Conservation (phyloP, 495 filamentous ascomycete species). For the Pyrenopolyporus hunteri region DNA sequence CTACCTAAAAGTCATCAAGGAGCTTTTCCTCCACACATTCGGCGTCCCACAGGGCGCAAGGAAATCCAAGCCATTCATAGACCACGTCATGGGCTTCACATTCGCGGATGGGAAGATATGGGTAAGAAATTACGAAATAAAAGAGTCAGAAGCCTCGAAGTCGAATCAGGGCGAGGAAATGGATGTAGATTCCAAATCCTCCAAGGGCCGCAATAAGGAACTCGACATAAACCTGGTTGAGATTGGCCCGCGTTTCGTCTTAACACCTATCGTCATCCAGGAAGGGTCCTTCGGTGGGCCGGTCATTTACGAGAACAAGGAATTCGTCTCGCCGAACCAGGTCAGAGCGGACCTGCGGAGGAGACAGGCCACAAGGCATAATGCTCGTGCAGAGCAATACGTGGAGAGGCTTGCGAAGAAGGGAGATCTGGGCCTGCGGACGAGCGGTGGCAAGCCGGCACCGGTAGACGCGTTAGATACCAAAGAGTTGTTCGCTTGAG, state of each 20-base stretch:
- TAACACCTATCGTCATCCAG: constrained; percentile 94
- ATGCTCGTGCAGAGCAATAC: constrained; percentile 71
- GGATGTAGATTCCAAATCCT: constrained; percentile 37
- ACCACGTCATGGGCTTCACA: constrained; percentile 93
- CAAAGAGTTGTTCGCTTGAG: constrained; percentile 77
- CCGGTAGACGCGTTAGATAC: constrained; percentile 78
- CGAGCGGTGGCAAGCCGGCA: constrained; percentile 63
- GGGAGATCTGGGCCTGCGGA: constrained; percentile 74
- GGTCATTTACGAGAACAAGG: constrained; percentile 98
- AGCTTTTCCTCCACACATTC: constrained; percentile 90
- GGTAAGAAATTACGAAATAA: constrained; percentile 93
- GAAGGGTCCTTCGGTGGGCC: constrained; percentile 96
- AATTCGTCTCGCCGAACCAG: constrained; percentile 96
- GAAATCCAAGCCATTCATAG: constrained; percentile 93
- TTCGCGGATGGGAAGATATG: constrained; percentile 95
- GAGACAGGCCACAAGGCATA: constrained; percentile 76
- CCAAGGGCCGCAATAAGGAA: constrained; percentile 53
- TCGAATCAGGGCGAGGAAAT: constrained; percentile 45
- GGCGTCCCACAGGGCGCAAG: constrained; percentile 87
- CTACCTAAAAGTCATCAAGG: constrained; percentile 75
- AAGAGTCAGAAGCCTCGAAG: constrained; percentile 73
- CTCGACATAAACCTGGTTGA: constrained; percentile 86
- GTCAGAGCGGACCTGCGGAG: constrained; percentile 79
- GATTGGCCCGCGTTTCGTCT: constrained; percentile 92
- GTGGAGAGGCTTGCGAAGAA: constrained; percentile 75